Evolutionary conservation across 1,139 yeast species (phyloP).

Genomic region (Yamadazyma spencermartinsiae): DNA sequence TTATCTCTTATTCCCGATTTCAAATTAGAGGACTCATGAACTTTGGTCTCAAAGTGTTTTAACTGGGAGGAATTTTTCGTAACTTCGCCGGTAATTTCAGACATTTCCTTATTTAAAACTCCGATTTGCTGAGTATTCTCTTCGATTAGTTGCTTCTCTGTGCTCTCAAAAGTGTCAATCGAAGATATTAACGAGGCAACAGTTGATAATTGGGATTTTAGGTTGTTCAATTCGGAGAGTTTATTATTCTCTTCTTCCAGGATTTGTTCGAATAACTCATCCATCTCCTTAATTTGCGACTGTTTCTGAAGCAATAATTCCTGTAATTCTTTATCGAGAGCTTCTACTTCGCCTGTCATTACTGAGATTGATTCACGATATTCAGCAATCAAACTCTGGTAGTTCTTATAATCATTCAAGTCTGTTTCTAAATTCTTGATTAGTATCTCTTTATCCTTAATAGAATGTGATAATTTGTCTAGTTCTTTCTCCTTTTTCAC

Average conservation of each 20-base stretch:
- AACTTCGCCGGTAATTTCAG: slow-evolving; percentile 11
- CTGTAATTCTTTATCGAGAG: slow-evolving; percentile 16
- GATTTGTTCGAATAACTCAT: slow-evolving; percentile 12
- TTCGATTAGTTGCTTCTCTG: slow-evolving; percentile 19
- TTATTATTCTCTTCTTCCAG: slow-evolving; percentile 18
- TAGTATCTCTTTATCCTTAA: slow-evolving; percentile 57
- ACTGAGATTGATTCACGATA: slow-evolving; percentile 17
- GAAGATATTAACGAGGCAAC: slow-evolving; percentile 12
- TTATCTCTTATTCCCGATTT: slow-evolving; percentile 42
- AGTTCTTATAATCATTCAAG: slow-evolving; percentile 38
- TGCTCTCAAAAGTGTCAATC: slow-evolving; percentile 22
- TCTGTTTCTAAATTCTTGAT: slow-evolving; percentile 58
- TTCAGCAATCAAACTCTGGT: slow-evolving; percentile 20
- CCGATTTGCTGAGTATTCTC: slow-evolving; percentile 18
- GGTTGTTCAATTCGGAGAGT: slow-evolving; percentile 9
- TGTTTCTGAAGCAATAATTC: slow-evolving; percentile 14
- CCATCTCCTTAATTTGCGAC: slow-evolving; percentile 15
- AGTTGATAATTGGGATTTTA: slow-evolving; percentile 4
- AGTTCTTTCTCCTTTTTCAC: slow-evolving; percentile 50
- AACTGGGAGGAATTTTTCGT: slow-evolving; percentile 13
- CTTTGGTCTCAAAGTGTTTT: slow-evolving; percentile 27
- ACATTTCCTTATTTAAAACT: slow-evolving; percentile 19
- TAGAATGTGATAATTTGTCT: slow-evolving; percentile 48
- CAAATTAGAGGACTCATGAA: slow-evolving; percentile 36
- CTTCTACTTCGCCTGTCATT: slow-evolving; percentile 16